Percentiles rank a stretch among this genome's conserved stretches.
These are phyloP conservation scores for Aspergillus sp. DNA, from an alignment of 2,329 filamentous ascomycete species.

Conservation along the genomic window DNA sequence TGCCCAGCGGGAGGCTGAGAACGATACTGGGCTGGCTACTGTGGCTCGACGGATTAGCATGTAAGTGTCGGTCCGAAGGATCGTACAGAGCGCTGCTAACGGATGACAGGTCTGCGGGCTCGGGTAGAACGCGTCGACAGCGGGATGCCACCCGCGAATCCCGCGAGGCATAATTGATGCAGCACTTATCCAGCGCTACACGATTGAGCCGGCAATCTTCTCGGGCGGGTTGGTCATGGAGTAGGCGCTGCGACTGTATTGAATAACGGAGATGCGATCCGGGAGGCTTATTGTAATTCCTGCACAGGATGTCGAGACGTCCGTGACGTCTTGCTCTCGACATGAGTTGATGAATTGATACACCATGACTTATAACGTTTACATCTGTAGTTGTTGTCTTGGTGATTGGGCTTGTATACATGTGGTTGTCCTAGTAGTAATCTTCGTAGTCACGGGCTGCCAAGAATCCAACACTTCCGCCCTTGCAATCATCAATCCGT, in stretches of 20 bases:
- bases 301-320: slow-evolving; percentile 24
- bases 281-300: slow-evolving; percentile 17
- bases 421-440: background rate
- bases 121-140: slow-evolving; percentile 34
- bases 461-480: slow-evolving; percentile 15
- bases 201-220: background rate
- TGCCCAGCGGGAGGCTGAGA: slow-evolving; percentile 84
- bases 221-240: slow-evolving; percentile 5
- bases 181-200: slow-evolving; percentile 1
- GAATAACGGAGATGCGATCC: slow-evolving; percentile 17
- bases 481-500: slow-evolving; percentile 7
- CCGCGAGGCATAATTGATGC: slow-evolving; percentile 19
- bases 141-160: slow-evolving; percentile 28
- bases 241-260: slow-evolving; percentile 15
- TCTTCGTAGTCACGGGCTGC: slow-evolving; percentile 2
- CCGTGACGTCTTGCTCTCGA: slow-evolving; percentile 24
- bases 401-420: too few relatives aligned
- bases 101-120: slow-evolving; percentile 37
- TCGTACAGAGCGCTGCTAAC: slow-evolving; percentile 12
- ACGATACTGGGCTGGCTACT: slow-evolving; percentile 81
- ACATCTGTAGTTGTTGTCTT: background rate
- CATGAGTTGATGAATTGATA: slow-evolving; percentile 31
- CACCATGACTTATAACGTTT: slow-evolving; percentile 17
- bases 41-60: slow-evolving; percentile 93
- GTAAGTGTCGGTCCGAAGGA: slow-evolving; percentile 59